These are phyloP conservation scores for Lentinus brumalis DNA, from an alignment of 768 basidiomycete genomes.

Conservation along the genomic window DNA sequence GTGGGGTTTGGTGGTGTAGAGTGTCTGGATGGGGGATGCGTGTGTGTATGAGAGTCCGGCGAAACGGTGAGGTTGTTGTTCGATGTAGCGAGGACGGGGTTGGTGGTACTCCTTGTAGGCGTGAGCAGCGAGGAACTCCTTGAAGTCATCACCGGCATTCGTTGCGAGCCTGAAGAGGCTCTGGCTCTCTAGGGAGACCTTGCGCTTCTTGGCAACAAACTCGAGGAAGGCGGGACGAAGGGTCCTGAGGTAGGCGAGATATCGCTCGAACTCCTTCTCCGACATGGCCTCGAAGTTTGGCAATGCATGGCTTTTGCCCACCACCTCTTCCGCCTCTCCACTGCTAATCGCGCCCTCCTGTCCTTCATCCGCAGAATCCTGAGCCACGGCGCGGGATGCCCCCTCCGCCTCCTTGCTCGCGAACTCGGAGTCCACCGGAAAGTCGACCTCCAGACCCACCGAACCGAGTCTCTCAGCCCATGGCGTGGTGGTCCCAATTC, in stretches of 20 bases:
- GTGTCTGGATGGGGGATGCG: conserved; percentile 54
- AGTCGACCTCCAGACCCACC: conserved; percentile 22
- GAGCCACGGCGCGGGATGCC: neutral
- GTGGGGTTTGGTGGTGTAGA: conserved; percentile 50
- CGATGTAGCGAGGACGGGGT: conserved; percentile 44
- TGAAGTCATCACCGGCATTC: conserved; percentile 18
- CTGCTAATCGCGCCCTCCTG: conserved; percentile 12
- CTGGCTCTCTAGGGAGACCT: conserved; percentile 6
- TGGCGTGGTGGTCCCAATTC: conserved; percentile 20
- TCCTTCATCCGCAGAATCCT: conserved; percentile 2
- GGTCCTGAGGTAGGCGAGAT: conserved; percentile 59
- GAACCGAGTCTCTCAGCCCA: conserved; percentile 48
- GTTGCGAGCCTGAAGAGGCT: conserved; percentile 7
- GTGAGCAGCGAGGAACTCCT: conserved; percentile 42
- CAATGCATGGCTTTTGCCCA: conserved; percentile 9
- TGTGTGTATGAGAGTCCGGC: conserved; percentile 65
- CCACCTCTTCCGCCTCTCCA: conserved; percentile 4
- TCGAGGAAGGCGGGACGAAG: conserved; percentile 57
- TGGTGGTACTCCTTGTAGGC: conserved; percentile 26
- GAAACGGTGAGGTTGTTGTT: conserved; percentile 63
- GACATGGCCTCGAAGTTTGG: conserved; percentile 66
- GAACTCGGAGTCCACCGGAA: conserved; percentile 52
- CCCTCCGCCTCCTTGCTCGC: neutral
- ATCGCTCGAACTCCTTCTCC: conserved; percentile 54
- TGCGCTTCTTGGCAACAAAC: conserved; percentile 38